Evolutionary conservation across 495 filamentous ascomycete species (phyloP).

Genomic region (Trypethelium eluteriae): DNA sequence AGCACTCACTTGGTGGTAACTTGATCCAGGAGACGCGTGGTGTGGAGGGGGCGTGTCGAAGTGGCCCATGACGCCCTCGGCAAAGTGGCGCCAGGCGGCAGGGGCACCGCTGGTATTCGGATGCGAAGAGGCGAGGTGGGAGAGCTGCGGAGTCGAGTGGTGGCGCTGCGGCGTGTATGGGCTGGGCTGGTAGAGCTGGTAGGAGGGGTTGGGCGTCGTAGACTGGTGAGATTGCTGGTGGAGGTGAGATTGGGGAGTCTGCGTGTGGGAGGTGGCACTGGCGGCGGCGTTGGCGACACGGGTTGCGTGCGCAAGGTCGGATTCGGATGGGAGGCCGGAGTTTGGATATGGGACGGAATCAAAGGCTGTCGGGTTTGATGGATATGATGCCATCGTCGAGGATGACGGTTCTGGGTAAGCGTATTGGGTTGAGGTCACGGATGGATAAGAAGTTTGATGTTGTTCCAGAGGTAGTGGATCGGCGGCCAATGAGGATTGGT

Average conservation of each 20-base stretch:
- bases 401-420: constrained; percentile 14
- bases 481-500: background rate
- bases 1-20: background rate
- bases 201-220: background rate
- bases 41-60: background rate
- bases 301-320: constrained; percentile 6
- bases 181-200: background rate
- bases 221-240: background rate
- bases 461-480: background rate
- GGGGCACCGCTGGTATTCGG: background rate
- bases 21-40: background rate
- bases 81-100: constrained; percentile 8
- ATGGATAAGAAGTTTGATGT: constrained; percentile 5
- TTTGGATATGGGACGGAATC: background rate
- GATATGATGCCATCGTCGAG: constrained; percentile 1
- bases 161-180: background rate
- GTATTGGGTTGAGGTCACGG: constrained; percentile 1
- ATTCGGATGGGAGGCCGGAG: constrained; percentile 10
- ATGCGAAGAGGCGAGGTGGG: background rate
- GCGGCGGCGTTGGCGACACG: constrained; percentile 8
- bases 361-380: background rate
- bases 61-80: constrained; percentile 6
- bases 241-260: background rate
- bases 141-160: background rate
- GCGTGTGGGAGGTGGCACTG: background rate